A percentile compares a stretch with the other conserved stretches of the same genome.
Evolutionary conservation across 1,139 yeast species (phyloP).

Genomic region (Suhomyces coccinellae): DNA sequence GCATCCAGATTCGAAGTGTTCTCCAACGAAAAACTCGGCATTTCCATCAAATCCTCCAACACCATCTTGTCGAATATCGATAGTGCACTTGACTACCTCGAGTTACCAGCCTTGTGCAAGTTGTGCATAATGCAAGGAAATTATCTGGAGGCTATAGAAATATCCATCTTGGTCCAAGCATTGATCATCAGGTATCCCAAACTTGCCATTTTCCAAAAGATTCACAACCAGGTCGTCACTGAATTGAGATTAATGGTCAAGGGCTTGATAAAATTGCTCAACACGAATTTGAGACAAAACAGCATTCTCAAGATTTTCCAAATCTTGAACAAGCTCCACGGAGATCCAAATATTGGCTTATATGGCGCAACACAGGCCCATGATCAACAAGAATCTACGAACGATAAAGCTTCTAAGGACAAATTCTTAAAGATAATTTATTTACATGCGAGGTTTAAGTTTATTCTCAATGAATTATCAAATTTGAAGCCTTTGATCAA

Average conservation of each 20-base stretch:
- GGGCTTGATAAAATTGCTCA: conserved; percentile 65
- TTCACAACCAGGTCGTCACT: conserved; percentile 53
- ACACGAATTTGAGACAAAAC: conserved; percentile 76
- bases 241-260: conserved; percentile 66
- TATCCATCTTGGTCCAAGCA: conserved; percentile 68
- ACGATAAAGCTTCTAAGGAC: conserved; percentile 19
- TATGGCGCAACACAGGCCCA: background rate
- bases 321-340: conserved; percentile 59
- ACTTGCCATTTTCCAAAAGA: conserved; percentile 53
- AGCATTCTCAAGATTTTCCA: conserved; percentile 76
- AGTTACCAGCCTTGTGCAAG: conserved; percentile 76
- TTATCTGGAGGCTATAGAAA: conserved; percentile 85
- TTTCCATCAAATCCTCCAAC: conserved; percentile 28
- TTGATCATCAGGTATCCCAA: conserved; percentile 69
- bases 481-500: conserved; percentile 55
- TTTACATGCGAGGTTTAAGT: conserved; percentile 58
- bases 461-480: conserved; percentile 58
- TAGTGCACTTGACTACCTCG: conserved; percentile 73
- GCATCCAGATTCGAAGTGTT: conserved; percentile 16
- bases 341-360: conserved; percentile 9
- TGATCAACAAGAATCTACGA: conserved; percentile 28
- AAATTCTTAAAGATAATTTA: conserved; percentile 46
- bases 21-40: conserved; percentile 25
- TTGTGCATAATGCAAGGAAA: conserved; percentile 87
- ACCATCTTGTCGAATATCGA: conserved; percentile 63